phyloP scores from a whole-genome alignment of 352 stramenopile species.

The Globisporangium cederbergense region DNA sequence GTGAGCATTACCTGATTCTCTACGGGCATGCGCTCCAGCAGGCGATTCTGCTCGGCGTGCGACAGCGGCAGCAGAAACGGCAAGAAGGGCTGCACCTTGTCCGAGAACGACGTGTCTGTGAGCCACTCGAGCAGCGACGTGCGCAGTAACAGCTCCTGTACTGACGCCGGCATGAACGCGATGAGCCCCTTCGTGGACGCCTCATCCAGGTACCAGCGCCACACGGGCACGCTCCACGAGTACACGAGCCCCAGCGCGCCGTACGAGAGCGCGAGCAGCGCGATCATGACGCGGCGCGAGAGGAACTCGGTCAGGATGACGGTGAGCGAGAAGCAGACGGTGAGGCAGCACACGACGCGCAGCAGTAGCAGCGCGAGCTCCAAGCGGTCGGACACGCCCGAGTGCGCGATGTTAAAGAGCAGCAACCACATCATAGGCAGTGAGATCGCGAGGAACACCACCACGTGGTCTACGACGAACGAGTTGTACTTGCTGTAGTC shows the following conservation, averaged over 20 bases:
- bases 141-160: conserved; percentile 62
- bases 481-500: conserved; percentile 70
- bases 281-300: conserved; percentile 67
- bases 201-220: conserved; percentile 74
- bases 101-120: conserved; percentile 68
- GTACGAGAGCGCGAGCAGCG: conserved; percentile 62
- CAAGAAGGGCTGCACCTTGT: conserved; percentile 66
- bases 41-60: conserved; percentile 53
- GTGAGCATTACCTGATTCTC: conserved; percentile 73
- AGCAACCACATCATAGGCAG: conserved; percentile 63
- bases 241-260: conserved; percentile 63
- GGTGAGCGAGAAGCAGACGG: conserved; percentile 61
- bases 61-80: conserved; percentile 76
- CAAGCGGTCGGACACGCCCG: conserved; percentile 36
- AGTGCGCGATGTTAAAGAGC: conserved; percentile 64
- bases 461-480: conserved; percentile 65
- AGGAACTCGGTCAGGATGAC: conserved; percentile 79
- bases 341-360: conserved; percentile 60
- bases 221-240: conserved; percentile 74
- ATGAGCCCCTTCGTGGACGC: conserved; percentile 53
- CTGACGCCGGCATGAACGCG: conserved; percentile 47
- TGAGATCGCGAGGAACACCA: conserved; percentile 64
- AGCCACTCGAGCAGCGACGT: conserved; percentile 84
- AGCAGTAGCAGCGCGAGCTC: conserved; percentile 56
- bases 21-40: conserved; percentile 67